phyloP scores from a whole-genome alignment of 2,329 filamentous ascomycete species.

The Thelonectria blattea region DNA sequence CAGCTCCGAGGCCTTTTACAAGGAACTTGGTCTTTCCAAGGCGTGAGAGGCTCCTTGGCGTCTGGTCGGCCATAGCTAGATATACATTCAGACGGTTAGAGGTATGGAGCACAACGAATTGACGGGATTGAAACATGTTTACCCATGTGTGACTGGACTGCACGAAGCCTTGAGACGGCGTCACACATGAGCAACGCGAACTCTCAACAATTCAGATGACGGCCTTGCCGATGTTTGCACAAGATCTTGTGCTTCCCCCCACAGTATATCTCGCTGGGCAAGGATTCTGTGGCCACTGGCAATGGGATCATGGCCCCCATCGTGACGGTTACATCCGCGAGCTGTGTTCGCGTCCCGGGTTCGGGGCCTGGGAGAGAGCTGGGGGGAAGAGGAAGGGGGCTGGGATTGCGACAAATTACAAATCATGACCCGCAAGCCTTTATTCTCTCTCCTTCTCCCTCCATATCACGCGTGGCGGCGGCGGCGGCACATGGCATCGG shows the following conservation, averaged over 20 bases:
- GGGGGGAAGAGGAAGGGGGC: neutral
- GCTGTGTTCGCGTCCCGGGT: neutral
- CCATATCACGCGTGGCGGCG: neutral
- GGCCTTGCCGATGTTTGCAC: slow-evolving; percentile 1
- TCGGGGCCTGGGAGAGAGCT: neutral
- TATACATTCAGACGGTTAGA: slow-evolving; percentile 15
- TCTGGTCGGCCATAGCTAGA: neutral
- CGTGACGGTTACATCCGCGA: slow-evolving; percentile 6
- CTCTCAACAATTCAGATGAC: neutral
- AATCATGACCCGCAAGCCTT: neutral
- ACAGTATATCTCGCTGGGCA: neutral
- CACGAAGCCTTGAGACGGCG: neutral
- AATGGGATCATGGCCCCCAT: neutral
- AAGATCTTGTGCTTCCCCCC: slow-evolving; percentile 2
- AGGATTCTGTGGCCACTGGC: neutral
- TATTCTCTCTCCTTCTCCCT: no score
- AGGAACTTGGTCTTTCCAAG: slow-evolving; percentile 66
- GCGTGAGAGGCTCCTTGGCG: slow-evolving; percentile 9
- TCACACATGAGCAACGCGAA: slow-evolving; percentile 1
- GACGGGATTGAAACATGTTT: neutral
- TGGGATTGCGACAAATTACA: slow-evolving; percentile 1
- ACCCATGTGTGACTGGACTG: neutral
- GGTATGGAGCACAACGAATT: neutral
- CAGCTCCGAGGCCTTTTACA: slow-evolving; percentile 79
- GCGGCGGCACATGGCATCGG: slow-evolving; percentile 19